phyloP scores from a whole-genome alignment of 495 filamentous ascomycete genomes.

The Haplographium delicatum region DNA sequence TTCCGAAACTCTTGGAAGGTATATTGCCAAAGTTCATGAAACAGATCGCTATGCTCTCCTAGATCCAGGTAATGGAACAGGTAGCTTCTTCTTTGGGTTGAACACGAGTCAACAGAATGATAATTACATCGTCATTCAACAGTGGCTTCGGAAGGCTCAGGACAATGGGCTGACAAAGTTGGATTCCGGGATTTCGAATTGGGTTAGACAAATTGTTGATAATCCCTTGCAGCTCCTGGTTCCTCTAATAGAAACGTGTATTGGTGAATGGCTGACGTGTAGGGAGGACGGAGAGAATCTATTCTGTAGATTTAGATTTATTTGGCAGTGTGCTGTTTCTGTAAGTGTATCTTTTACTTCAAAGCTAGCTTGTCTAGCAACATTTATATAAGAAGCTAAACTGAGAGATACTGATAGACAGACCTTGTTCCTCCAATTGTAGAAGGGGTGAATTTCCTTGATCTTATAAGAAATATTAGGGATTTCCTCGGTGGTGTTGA shows the following conservation, averaged over 20 bases:
- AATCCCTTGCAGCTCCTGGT: slow-evolving; percentile 7
- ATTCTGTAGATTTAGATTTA: slow-evolving; percentile 9
- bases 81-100: slow-evolving; percentile 3
- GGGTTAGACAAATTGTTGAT: background rate
- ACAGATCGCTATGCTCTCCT: slow-evolving; percentile 6
- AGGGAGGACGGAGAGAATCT: slow-evolving; percentile 1
- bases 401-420: slow-evolving; percentile 3
- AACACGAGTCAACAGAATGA: slow-evolving; percentile 4
- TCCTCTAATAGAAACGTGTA: slow-evolving; percentile 9
- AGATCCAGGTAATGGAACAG: background rate
- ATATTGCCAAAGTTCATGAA: slow-evolving; percentile 10
- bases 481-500: slow-evolving; percentile 9
- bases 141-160: slow-evolving; percentile 5
- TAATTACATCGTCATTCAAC: slow-evolving; percentile 4
- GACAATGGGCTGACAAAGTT: slow-evolving; percentile 3
- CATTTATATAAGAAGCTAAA: background rate
- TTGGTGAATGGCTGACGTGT: slow-evolving; percentile 6
- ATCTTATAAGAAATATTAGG: background rate
- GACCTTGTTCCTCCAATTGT: slow-evolving; percentile 7
- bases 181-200: slow-evolving; percentile 8
- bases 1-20: slow-evolving; percentile 7
- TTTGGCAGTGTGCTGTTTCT: slow-evolving; percentile 10
- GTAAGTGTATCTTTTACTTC: slow-evolving; percentile 6
- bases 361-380: background rate
- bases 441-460: background rate